Percentiles rank a stretch among this genome's conserved stretches.
These are phyloP conservation scores for Pseudopediastrum boryanum DNA, from an alignment of 139 green algal species.

Conservation along the genomic window DNA sequence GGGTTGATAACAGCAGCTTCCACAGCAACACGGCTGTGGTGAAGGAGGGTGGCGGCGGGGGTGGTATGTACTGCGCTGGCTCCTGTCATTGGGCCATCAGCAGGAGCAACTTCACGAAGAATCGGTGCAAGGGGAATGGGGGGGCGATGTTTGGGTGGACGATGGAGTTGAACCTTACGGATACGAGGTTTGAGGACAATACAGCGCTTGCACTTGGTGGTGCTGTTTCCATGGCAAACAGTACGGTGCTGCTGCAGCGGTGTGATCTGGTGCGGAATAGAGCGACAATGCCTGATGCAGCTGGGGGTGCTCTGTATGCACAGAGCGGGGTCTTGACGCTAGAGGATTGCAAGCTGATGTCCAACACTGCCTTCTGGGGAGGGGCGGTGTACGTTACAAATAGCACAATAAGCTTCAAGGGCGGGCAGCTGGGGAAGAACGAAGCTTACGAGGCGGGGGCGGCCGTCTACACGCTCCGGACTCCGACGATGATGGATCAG, in stretches of 20 bases:
- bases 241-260: constrained; percentile 8
- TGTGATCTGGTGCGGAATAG: constrained; percentile 15
- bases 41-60: constrained; percentile 27
- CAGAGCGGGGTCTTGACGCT: constrained; percentile 17
- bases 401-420: constrained; percentile 10
- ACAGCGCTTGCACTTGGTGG: constrained; percentile 20
- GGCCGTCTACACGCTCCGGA: constrained; percentile 25
- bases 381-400: constrained; percentile 35
- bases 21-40: constrained; percentile 10
- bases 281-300: constrained; percentile 23
- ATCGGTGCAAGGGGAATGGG: constrained; percentile 28
- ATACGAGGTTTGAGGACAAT: constrained; percentile 18
- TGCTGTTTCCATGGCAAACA: constrained; percentile 30
- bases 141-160: constrained; percentile 38
- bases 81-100: constrained; percentile 18
- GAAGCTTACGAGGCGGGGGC: constrained; percentile 11
- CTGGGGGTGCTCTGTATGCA: constrained; percentile 30
- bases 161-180: not conserved
- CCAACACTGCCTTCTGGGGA: constrained; percentile 29
- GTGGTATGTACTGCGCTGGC: constrained; percentile 33
- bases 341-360: not conserved
- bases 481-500: not conserved
- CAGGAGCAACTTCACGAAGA: constrained; percentile 1
- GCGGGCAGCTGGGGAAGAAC: constrained; percentile 23
- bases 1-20: not conserved